These are phyloP conservation scores for Backusella morwellensis DNA, from an alignment of 192 early-diverging fungal genomes.

Conservation along the genomic window DNA sequence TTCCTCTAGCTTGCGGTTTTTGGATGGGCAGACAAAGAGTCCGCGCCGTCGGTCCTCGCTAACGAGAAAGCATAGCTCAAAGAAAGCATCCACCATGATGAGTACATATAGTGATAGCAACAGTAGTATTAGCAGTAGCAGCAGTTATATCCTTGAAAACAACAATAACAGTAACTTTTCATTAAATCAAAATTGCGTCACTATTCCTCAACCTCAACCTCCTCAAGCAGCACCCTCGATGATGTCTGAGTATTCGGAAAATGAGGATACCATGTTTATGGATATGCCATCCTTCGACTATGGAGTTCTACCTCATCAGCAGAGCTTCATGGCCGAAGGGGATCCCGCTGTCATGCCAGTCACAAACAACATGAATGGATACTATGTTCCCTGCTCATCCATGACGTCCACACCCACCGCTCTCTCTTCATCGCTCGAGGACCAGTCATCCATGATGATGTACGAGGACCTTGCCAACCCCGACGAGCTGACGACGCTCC, in stretches of 20 bases:
- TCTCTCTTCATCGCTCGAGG: background rate
- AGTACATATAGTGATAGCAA: background rate
- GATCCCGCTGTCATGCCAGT: background rate
- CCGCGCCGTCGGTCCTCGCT: background rate
- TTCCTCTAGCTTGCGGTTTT: slow-evolving; percentile 1
- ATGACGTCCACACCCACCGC: background rate
- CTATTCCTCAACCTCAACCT: background rate
- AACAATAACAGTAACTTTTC: background rate
- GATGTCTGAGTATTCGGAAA: slow-evolving; percentile 5
- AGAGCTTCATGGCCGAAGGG: background rate
- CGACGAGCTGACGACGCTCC: background rate
- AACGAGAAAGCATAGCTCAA: background rate
- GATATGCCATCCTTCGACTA: background rate
- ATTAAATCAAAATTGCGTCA: background rate
- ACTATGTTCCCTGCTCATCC: background rate
- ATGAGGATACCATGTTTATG: background rate
- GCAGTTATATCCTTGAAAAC: background rate
- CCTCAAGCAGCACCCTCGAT: background rate
- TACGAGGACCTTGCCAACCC: background rate
- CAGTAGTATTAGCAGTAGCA: background rate
- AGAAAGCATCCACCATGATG: background rate
- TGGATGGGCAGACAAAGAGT: background rate
- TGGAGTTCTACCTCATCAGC: background rate
- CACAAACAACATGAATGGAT: background rate
- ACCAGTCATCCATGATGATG: background rate